Evolutionary conservation across 2,329 filamentous ascomycete genomes (phyloP), one percentile per base, ranked within the genome.

Genomic region (Cercospora janseana): DNA sequence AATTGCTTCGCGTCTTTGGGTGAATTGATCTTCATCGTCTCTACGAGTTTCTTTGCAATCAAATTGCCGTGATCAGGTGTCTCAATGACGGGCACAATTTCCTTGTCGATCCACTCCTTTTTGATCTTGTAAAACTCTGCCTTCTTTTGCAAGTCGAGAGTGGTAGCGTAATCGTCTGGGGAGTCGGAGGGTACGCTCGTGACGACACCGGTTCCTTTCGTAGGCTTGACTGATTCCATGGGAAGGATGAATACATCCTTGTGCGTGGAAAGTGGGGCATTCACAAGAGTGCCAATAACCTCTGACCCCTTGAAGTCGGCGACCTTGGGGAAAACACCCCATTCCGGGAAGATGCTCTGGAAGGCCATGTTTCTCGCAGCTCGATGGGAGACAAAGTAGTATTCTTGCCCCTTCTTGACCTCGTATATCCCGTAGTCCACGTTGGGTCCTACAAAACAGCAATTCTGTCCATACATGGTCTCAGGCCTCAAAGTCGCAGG

Each of bases 401-500:
- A 95, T 60, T 95, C 87, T 57, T 66, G 70, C 27, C 73, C 73
- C 56, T 67, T 65, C 24, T 66, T 64, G 37, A 83, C 81, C 70
- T 88, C 87, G 78, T 88, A 96, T 56, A 98, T 74, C 43, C 92
- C 92, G 65, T 98, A 98, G 35, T 78, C 82, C 64, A 97, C 86
- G 66, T 86, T 87, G 7, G 93, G 92, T 3, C 90, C 88, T 40
- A 98, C 88, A 62, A 97, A 98, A 69, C 91, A 95, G 73, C 88
- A 94, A 3, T 85, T 94, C 72, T 97, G 93, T 31, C 94, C 94
- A 68, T 97, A 98, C 92, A 98, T 97, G 27, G 93, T 98, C 77
- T 98, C 93, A 2, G 93, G 89, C 55, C 93, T 81, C 55, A 98
- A 79, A 48, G 93, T 97, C 12, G 93, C 93, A 9, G 93, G 87